Evolutionary conservation across 257 asterid genomes (phyloP).

Genomic region (Solanum paucissectum): DNA sequence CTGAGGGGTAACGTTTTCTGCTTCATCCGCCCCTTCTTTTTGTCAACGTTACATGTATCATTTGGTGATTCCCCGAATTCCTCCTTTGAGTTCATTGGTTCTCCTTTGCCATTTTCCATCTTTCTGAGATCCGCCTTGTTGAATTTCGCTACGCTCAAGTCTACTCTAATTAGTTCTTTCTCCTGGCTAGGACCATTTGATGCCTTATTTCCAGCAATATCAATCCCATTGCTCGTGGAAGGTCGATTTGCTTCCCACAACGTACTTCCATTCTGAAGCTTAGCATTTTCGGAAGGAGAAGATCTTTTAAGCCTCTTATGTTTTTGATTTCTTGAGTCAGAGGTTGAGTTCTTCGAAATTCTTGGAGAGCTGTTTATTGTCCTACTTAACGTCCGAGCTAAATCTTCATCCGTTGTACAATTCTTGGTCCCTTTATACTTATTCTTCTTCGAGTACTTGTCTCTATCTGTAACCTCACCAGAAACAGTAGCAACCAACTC

Average conservation of each 20-base stretch:
- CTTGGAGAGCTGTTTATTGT: conserved; percentile 60
- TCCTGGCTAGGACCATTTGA: conserved; percentile 23
- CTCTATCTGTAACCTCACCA: conserved; percentile 25
- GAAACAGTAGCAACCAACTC: conserved; percentile 58
- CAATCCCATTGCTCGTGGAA: background rate
- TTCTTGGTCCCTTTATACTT: conserved; percentile 27
- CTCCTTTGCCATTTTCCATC: conserved; percentile 22
- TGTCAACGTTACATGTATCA: conserved; percentile 24
- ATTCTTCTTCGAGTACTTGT: conserved; percentile 32
- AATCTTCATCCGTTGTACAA: conserved; percentile 50
- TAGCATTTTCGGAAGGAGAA: conserved; percentile 8
- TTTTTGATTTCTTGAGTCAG: conserved; percentile 29
- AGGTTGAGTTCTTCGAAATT: conserved; percentile 35
- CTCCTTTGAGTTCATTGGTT: conserved; percentile 7
- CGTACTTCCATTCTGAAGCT: conserved; percentile 9
- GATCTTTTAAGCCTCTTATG: conserved; percentile 45
- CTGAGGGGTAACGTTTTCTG: conserved; percentile 82
- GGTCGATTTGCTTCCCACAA: conserved; percentile 15
- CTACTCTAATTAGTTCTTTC: conserved; percentile 26
- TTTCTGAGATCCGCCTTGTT: conserved; percentile 9
- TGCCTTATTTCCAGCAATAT: background rate
- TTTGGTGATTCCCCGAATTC: conserved; percentile 26
- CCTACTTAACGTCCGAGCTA: conserved; percentile 49
- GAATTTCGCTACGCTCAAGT: conserved; percentile 25
- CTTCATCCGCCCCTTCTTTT: conserved; percentile 55